A percentile compares a stretch with the other conserved stretches of the same genome.
Conservation (phyloP, 768 basidiomycete genomes). For the Paxillus involutus region DNA sequence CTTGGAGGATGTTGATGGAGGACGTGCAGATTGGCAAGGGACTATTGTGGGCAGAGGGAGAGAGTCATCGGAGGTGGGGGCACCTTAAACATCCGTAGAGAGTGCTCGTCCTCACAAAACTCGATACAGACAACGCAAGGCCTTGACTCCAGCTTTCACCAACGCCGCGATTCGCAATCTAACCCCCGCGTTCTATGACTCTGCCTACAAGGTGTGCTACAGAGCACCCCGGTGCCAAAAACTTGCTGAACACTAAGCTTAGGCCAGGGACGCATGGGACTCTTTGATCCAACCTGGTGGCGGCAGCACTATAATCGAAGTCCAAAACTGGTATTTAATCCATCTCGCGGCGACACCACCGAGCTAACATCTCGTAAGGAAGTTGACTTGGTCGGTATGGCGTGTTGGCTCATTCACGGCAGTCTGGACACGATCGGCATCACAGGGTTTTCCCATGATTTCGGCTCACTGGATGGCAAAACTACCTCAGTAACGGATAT, state of each 20-base stretch:
- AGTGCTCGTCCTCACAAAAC: background rate
- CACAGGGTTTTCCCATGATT: slow-evolving; percentile 46
- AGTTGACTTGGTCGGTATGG: too few species aligned
- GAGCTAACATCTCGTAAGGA: slow-evolving; percentile 33
- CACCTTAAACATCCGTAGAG: slow-evolving; percentile 11
- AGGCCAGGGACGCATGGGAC: slow-evolving; percentile 35
- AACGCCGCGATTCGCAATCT: slow-evolving; percentile 39
- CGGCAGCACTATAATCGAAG: slow-evolving; percentile 40
- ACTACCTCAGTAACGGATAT: slow-evolving; percentile 19
- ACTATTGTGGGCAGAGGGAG: slow-evolving; percentile 41
- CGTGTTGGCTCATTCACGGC: background rate
- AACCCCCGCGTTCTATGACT: slow-evolving; percentile 39
- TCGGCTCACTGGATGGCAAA: slow-evolving; percentile 40
- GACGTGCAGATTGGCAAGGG: slow-evolving; percentile 32
- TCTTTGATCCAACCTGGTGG: slow-evolving; percentile 19
- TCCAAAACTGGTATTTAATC: slow-evolving; percentile 42
- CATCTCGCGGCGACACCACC: background rate
- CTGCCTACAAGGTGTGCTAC: slow-evolving; percentile 39
- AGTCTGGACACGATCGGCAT: slow-evolving; percentile 47
- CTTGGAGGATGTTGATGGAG: too few species aligned
- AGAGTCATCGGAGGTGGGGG: slow-evolving; percentile 40
- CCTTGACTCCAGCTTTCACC: slow-evolving; percentile 41
- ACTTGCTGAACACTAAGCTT: background rate
- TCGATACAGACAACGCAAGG: slow-evolving; percentile 34
- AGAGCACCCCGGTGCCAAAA: too few species aligned